Evolutionary conservation across 257 asterid species (phyloP).

Genomic region (Rehmannia glutinosa): DNA sequence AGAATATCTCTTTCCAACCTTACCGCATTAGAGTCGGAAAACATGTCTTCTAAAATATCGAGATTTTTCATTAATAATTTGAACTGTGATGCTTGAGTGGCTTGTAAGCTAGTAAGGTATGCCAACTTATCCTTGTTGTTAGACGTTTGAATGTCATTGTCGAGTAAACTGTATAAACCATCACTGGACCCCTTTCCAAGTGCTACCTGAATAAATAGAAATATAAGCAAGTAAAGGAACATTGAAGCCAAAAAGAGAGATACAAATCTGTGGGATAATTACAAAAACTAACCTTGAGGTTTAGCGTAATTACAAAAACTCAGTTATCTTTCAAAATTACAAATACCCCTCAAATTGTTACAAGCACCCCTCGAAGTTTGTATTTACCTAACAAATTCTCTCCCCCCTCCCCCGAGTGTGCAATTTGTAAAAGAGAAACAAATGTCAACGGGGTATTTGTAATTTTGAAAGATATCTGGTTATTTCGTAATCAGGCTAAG

Average conservation of each 20-base stretch:
- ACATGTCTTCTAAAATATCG: conserved; percentile 55
- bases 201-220: conserved; percentile 34
- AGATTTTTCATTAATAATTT: conserved; percentile 66
- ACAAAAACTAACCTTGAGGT: no score
- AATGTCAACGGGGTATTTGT: no score
- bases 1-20: conserved; percentile 70
- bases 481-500: neutral
- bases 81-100: conserved; percentile 43
- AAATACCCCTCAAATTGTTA: no score
- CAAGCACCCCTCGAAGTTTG: no score
- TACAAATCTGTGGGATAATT: neutral
- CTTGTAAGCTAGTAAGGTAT: conserved; percentile 31
- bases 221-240: conserved; percentile 14
- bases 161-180: conserved; percentile 27
- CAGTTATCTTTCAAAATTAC: no score
- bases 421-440: no score
- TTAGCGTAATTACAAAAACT: no score
- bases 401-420: no score
- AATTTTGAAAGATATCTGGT: no score
- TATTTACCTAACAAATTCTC: no score
- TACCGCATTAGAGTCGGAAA: conserved; percentile 43
- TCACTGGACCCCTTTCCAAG: conserved; percentile 28
- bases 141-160: conserved; percentile 11
- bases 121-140: conserved; percentile 19
- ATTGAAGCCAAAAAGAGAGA: neutral